Base-by-base conservation (phyloP, 345 rosid species). In the Acer yangbiense region DNA sequence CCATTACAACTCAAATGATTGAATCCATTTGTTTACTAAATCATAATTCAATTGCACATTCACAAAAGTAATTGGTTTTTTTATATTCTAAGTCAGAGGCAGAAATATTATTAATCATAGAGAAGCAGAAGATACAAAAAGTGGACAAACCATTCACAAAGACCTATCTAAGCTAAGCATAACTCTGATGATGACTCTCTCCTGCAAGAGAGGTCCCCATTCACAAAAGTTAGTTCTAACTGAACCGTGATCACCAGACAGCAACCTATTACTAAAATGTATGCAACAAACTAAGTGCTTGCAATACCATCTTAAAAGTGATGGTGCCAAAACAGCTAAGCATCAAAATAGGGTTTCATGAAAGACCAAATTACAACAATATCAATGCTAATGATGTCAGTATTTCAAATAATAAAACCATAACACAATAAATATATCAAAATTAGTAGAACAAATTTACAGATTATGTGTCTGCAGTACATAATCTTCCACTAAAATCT, bases 401-500 rank as follows among this genome's bases (percentile, higher is more conserved):
- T 14, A 1, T 54, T 46, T 21, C 29, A 68, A 23, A 46, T 44
- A 69, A 43, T 2, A 21, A 43, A 20, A 69, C 35, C 57, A 5
- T 13, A 44, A 20, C 18, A 23, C 6, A 25, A 62, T 62, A 8
- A 46, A 21, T 48, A 13, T 9, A 48, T 48, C 72, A 21, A 9
- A 48, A 46, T 48, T 69, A 43, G 58, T 13, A 29, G 57, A 46
- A 69, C 32, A 6, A 50, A 50, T 35, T 72, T 20, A 32, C 17
- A 71, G 17, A 71, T 12, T 9, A 7, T 55, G 69, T 18, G 60
- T 46, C 73, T n/a, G 2, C 64, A 18, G 29, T 65, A 27, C 20
- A 48, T 43, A 72, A 72, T 80, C 79, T 54, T 29, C 29, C 69
- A 57, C 61, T 3, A 71, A 43, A 71, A 46, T 13, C 44, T 5